Evolutionary conservation across 345 rosid genomes (phyloP), one percentile per base, ranked within the genome.

Genomic region (Lepidium didymum): DNA sequence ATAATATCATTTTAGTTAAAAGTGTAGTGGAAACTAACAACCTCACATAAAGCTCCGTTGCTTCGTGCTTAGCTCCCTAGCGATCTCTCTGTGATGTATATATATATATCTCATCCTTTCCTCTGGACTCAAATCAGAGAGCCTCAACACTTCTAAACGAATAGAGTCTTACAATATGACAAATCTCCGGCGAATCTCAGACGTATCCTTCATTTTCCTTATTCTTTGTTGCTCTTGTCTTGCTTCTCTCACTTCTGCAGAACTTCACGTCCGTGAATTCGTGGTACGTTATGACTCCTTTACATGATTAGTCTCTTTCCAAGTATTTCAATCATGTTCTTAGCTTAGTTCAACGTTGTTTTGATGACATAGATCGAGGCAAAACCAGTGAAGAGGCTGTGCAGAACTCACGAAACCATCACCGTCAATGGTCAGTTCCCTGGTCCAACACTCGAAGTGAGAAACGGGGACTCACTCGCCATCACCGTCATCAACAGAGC

Each of bases 361-460:
- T 46, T 13, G 12, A 6, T 13, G 29, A 46, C 29, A 5, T 68
- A 88, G 95, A 72, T 88, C 74, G 61, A 80, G 63, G 83, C 82
- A 7, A 83, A 10, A 50, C 87, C 87, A 70, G 91, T 86, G 91
- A 84, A 78, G 85, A 88, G 89, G 91, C 82, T 92, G 84, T 92
- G 98, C 93, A 90, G 88, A 81, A 90, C 92, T 65, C 96, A 83
- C 61, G 67, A 69, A 72, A 82, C 56, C 8, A 77, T 92, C 40
- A 81, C 89, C 0, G 98, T 87, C 38, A 92, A 89, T 29, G 98
- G 96, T 23, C 91, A 79, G 51, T 82, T 79, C 69, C 98, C 96
- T 15, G 98, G 96, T 61, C 96, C 98, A 57, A 81, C 86, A 4
- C 72, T 90, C 42, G 82, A 82, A 56, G 96, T 86, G 44, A 77